These are phyloP conservation scores for Dissoconium aciculare DNA, from an alignment of 2,329 filamentous ascomycete species.

Conservation along the genomic window DNA sequence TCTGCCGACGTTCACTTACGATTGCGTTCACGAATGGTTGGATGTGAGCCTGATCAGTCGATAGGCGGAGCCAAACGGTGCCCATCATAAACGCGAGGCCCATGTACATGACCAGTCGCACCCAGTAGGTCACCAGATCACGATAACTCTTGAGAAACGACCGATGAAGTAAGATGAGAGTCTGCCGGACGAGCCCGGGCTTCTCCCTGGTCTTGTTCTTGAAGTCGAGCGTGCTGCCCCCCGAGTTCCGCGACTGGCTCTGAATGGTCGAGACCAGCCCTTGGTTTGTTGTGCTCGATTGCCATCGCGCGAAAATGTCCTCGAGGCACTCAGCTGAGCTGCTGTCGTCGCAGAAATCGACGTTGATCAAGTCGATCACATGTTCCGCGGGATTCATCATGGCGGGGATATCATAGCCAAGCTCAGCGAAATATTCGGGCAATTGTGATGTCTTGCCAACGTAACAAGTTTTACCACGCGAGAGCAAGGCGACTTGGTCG, in stretches of 20 bases:
- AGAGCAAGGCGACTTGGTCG: conserved; percentile 58
- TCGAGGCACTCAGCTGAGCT: conserved; percentile 27
- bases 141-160: conserved; percentile 67
- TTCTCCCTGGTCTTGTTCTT: too few species aligned
- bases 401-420: conserved; percentile 45
- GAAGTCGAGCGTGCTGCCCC: background rate
- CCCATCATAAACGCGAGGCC: conserved; percentile 69
- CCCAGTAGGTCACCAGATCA: conserved; percentile 66
- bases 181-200: conserved; percentile 7
- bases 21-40: conserved; percentile 68
- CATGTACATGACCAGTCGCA: conserved; percentile 65
- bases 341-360: conserved; percentile 46
- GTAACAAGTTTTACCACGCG: conserved; percentile 52
- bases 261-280: background rate
- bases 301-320: conserved; percentile 40
- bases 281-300: conserved; percentile 4
- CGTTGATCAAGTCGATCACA: conserved; percentile 59
- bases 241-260: conserved; percentile 3
- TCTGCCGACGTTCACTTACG: conserved; percentile 9
- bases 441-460: conserved; percentile 46
- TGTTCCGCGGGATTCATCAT: conserved; percentile 65
- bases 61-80: conserved; percentile 66
- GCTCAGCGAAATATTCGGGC: conserved; percentile 41
- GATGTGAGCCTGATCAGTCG: conserved; percentile 52
- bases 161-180: conserved; percentile 53